These are phyloP conservation scores for Phialocephala sp. DNA, from an alignment of 2,329 filamentous ascomycete species.

Conservation along the genomic window DNA sequence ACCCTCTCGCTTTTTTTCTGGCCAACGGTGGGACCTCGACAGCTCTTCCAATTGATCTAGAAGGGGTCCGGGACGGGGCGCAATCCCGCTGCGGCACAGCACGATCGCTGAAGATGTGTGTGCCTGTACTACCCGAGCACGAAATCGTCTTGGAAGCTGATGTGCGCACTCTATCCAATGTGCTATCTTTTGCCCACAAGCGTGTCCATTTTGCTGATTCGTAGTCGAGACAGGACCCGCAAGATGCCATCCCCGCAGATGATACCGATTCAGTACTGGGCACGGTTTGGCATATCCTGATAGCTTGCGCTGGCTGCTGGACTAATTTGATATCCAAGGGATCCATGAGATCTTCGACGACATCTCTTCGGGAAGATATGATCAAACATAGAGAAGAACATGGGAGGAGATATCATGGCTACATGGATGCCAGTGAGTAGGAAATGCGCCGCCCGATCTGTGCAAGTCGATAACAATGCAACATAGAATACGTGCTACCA, in stretches of 20 bases:
- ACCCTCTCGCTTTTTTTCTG: no score
- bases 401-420: not conserved
- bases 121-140: not conserved
- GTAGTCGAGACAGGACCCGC: not conserved
- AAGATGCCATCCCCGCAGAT: not conserved
- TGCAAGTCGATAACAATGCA: not conserved
- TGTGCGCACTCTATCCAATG: not conserved
- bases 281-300: not conserved
- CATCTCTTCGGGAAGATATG: constrained; percentile 2
- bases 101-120: not conserved
- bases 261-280: not conserved
- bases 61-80: not conserved
- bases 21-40: no score
- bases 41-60: no score
- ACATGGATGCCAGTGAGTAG: not conserved
- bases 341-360: not conserved
- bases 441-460: not conserved
- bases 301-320: not conserved
- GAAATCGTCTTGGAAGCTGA: not conserved
- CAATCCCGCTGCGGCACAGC: not conserved
- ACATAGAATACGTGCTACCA: constrained; percentile 16
- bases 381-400: constrained; percentile 1
- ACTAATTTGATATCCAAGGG: not conserved
- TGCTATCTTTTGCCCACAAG: not conserved
- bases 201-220: not conserved